Evolutionary conservation across 495 filamentous ascomycete species (phyloP), one percentile per base, ranked within the genome.

Genomic region (Podospora anserina): DNA sequence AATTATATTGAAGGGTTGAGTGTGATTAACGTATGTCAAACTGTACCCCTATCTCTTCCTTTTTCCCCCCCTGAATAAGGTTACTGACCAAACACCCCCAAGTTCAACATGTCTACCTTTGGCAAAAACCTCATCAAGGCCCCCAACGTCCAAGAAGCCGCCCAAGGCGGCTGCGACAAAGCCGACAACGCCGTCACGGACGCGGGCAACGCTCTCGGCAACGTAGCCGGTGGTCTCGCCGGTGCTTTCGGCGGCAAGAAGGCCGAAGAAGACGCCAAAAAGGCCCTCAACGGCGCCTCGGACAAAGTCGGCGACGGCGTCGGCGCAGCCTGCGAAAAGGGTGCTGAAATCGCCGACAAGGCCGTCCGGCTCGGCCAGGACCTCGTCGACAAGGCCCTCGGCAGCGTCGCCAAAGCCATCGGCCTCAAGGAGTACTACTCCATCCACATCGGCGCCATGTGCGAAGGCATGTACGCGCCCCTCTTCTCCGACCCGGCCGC

Each of bases 401-500:
- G 56, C 27, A 61, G 63, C 66, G 23, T 86, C 20, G 80, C 83
- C 15, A 69, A 77, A 11, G 70, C 82, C 11, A 80, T 89, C 7
- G 86, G 86, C 18, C 81, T 91, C 63, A 82, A 87, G 19, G 83
- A 91, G 72, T 94, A 89, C 81, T 94, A 95, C 77, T 88, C 86
- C 66, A 71, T 88, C 18, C 90, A 93, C 72, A 72, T 93, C 60
- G 87, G 91, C 78, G 82, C 87, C 69, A 83, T 88, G 72, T 93
- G 92, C 70, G 74, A 83, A 69, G 91, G 92, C 57, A 72, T 81
- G 72, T 88, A 84, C 79, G 70, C 77, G 19, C 86, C 86, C 3
- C 78, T 81, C 63, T 79, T 78, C 5, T 86, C 84, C 4, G 69
- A 80, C 19, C 66, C 77, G 13, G 73, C 74, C 7, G 77, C 82